Percentiles rank a stretch among this genome's conserved stretches.
Evolutionary conservation across 441 rosid species (phyloP).

Genomic region (Rhodomyrtus psidioides): DNA sequence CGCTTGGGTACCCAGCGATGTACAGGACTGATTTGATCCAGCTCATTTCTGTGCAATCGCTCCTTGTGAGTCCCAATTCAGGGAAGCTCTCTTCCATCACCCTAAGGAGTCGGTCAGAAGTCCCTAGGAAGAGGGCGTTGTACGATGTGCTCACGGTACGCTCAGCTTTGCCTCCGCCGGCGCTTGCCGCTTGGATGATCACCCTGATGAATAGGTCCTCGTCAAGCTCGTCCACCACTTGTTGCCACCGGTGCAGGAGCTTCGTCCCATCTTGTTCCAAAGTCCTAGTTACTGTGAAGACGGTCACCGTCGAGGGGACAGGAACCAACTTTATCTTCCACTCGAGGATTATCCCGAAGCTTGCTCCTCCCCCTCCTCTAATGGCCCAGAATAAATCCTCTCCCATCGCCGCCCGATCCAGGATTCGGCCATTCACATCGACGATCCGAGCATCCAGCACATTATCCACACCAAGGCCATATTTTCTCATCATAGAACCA

Average conservation of each 20-base stretch:
- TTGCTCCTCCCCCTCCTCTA: background rate
- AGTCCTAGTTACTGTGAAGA: background rate
- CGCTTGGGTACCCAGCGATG: background rate
- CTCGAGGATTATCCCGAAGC: background rate
- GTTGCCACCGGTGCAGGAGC: constrained; percentile 2
- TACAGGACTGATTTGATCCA: constrained; percentile 4
- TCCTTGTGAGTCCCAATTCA: background rate
- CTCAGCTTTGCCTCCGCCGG: background rate
- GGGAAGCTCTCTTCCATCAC: constrained; percentile 1
- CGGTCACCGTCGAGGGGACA: background rate
- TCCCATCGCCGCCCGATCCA: background rate
- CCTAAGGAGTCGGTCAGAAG: background rate
- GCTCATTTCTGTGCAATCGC: constrained; percentile 3
- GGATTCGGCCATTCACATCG: background rate
- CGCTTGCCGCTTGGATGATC: background rate
- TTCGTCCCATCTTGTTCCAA: background rate
- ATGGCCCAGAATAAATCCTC: constrained; percentile 3
- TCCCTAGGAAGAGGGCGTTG: constrained; percentile 3
- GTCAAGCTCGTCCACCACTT: background rate
- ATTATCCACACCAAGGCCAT: constrained; percentile 3
- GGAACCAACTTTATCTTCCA: constrained; percentile 1
- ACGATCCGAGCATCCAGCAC: background rate
- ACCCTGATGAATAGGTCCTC: constrained; percentile 1
- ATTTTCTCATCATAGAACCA: constrained; percentile 2
- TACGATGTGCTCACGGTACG: background rate